A percentile compares a stretch with the other conserved stretches of the same genome.
Conservation (phyloP, 208 protist genomes). For the Trypanosoma mega region DNA sequence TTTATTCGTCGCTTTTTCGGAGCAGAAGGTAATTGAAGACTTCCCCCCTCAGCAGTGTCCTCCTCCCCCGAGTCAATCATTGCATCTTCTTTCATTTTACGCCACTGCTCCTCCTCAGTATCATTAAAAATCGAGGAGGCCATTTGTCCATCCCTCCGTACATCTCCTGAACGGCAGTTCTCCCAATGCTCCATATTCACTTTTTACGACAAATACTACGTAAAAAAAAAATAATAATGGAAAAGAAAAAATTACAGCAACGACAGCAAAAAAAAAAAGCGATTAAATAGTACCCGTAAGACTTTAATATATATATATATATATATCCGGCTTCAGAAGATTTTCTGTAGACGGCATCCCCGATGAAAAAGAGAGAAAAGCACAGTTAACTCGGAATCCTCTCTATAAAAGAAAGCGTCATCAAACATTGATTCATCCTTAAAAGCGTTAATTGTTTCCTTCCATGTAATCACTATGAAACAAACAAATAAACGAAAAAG, state of each 20-base stretch:
- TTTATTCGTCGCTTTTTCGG: conserved; percentile 33
- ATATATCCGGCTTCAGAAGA: too few species aligned
- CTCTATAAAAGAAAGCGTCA: too few species aligned
- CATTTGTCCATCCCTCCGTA: conserved; percentile 19
- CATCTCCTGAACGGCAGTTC: conserved; percentile 17
- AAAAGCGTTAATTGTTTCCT: too few species aligned
- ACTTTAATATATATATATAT: neutral
- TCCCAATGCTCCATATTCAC: conserved; percentile 24
- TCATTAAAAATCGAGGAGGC: conserved; percentile 19
- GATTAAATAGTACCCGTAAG: neutral
- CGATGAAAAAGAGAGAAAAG: neutral
- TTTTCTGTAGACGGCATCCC: too few species aligned
- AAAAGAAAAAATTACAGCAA: neutral
- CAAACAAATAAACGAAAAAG: too few species aligned
- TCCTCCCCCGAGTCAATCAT: conserved; percentile 48
- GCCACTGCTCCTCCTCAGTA: conserved; percentile 61
- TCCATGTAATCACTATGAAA: too few species aligned
- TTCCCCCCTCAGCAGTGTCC: conserved; percentile 20
- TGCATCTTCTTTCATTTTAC: conserved; percentile 47
- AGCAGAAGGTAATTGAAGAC: conserved; percentile 12
- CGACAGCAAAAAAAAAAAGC: neutral
- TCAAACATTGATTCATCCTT: too few species aligned
- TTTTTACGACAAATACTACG: neutral
- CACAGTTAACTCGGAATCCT: too few species aligned
- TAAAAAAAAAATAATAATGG: neutral